Conservation (phyloP, 2,329 filamentous ascomycete genomes). For the Cercospora sp. region DNA sequence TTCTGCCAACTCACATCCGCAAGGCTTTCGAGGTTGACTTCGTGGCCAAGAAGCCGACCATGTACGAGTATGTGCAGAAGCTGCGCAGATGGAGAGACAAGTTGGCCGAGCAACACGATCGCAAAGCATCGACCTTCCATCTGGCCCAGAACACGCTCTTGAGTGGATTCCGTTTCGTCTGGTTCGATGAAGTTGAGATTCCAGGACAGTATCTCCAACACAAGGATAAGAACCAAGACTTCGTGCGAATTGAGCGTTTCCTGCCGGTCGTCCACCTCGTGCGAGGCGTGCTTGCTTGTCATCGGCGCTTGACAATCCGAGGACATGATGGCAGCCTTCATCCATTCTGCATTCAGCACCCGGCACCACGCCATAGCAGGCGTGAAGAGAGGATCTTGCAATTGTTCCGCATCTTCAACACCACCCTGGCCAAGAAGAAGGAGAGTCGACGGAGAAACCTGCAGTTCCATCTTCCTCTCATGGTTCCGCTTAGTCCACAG, state of each 20-base stretch:
- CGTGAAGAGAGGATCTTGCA: slow-evolving; percentile 94
- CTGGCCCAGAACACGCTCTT: slow-evolving; percentile 86
- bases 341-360: slow-evolving; percentile 93
- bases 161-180: slow-evolving; percentile 95
- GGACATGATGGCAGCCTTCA: slow-evolving; percentile 98
- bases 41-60: slow-evolving; percentile 89
- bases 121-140: slow-evolving; percentile 69
- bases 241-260: slow-evolving; percentile 96
- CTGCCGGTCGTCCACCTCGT: slow-evolving; percentile 92
- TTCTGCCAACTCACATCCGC: slow-evolving; percentile 89
- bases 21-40: slow-evolving; percentile 98
- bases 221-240: slow-evolving; percentile 98
- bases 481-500: slow-evolving; percentile 92
- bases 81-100: slow-evolving; percentile 94
- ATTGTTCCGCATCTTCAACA: slow-evolving; percentile 96
- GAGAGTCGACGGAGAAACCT: slow-evolving; percentile 90
- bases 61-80: slow-evolving; percentile 98
- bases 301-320: slow-evolving; percentile 90
- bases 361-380: slow-evolving; percentile 85
- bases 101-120: slow-evolving; percentile 95
- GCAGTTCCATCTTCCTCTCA: slow-evolving; percentile 92
- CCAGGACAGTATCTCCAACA: slow-evolving; percentile 96
- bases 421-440: slow-evolving; percentile 86
- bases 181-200: slow-evolving; percentile 97
- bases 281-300: slow-evolving; percentile 84